A percentile compares a stretch with the other conserved stretches of the same genome.
Evolutionary conservation across 1,284 basidiomycete species (phyloP).

Genomic region (Gymnopus androsaceus): DNA sequence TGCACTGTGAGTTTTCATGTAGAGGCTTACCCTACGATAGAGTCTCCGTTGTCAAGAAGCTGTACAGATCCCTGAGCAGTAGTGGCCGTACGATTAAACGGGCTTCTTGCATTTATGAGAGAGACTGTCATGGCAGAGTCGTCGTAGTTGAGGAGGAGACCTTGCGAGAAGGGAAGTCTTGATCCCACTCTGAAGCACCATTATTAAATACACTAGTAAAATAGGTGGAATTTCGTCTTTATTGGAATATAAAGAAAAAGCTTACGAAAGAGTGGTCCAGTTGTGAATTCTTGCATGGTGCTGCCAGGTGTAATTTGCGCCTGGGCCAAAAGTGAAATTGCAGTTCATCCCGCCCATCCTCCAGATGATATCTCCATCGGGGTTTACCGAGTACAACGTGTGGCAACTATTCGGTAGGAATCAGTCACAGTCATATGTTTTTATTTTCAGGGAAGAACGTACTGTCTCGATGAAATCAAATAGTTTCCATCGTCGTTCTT

Average conservation of each 20-base stretch:
- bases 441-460: neutral
- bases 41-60: constrained; percentile 10
- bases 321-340: constrained; percentile 16
- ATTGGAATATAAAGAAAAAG: too few species aligned
- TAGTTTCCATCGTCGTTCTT: constrained; percentile 19
- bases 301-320: constrained; percentile 21
- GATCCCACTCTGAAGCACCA: constrained; percentile 1
- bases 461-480: constrained; percentile 20
- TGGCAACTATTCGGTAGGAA: neutral
- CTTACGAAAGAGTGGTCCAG: neutral
- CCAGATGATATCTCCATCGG: constrained; percentile 21
- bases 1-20: neutral
- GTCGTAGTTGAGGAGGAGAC: constrained; percentile 9
- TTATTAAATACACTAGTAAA: constrained; percentile 19
- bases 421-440: neutral
- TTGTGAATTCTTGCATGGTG: constrained; percentile 20
- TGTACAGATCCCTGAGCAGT: constrained; percentile 12
- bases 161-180: constrained; percentile 12
- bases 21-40: constrained; percentile 14
- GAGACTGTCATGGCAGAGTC: constrained; percentile 1
- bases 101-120: constrained; percentile 10
- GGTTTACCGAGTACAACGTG: constrained; percentile 16
- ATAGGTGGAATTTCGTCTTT: too few species aligned
- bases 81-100: constrained; percentile 10
- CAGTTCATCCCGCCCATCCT: constrained; percentile 19